phyloP scores from a whole-genome alignment of 1,284 basidiomycete species.

The Moesziomyces aphidis region DNA sequence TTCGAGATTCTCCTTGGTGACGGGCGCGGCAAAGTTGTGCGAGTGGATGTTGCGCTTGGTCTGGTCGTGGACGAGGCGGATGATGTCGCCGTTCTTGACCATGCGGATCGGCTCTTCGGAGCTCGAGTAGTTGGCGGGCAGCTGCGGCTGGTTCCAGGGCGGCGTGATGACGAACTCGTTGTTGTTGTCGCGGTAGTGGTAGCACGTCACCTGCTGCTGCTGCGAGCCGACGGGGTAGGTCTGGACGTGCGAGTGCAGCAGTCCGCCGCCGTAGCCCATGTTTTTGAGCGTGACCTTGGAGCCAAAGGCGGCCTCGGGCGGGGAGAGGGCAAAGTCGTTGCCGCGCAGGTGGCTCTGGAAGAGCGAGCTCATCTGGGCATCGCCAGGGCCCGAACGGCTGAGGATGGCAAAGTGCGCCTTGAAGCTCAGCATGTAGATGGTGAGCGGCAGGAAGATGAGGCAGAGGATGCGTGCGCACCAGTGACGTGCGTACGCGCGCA shows the following conservation, averaged over 20 bases:
- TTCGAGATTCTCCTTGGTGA: conserved; percentile 90
- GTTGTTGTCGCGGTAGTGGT: conserved; percentile 99
- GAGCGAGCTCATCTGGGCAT: conserved; percentile 97
- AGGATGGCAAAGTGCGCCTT: conserved; percentile 95
- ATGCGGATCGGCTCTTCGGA: conserved; percentile 70
- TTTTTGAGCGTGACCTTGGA: conserved; percentile 95
- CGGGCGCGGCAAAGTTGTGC: conserved; percentile 85
- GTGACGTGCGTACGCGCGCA: conserved; percentile 85
- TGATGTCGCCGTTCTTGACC: conserved; percentile 80
- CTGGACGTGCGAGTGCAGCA: conserved; percentile 95
- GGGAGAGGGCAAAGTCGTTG: conserved; percentile 82
- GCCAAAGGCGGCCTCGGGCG: conserved; percentile 83
- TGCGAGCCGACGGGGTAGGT: conserved; percentile 90
- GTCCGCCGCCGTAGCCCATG: conserved; percentile 95
- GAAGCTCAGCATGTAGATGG: conserved; percentile 94
- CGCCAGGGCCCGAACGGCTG: conserved; percentile 93
- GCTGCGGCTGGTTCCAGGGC: conserved; percentile 75
- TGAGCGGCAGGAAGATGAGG: conserved; percentile 87
- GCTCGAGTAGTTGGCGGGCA: conserved; percentile 50
- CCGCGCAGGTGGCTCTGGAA: conserved; percentile 97
- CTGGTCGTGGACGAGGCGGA: conserved; percentile 83
- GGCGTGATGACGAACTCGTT: conserved; percentile 90
- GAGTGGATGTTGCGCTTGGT: conserved; percentile 94
- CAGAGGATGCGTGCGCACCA: conserved; percentile 89
- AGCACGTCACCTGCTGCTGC: conserved; percentile 98